A percentile compares a stretch with the other conserved stretches of the same genome.
These are phyloP conservation scores for Scheffersomyces ergatensis DNA, from an alignment of 805 yeast species.

Conservation along the genomic window DNA sequence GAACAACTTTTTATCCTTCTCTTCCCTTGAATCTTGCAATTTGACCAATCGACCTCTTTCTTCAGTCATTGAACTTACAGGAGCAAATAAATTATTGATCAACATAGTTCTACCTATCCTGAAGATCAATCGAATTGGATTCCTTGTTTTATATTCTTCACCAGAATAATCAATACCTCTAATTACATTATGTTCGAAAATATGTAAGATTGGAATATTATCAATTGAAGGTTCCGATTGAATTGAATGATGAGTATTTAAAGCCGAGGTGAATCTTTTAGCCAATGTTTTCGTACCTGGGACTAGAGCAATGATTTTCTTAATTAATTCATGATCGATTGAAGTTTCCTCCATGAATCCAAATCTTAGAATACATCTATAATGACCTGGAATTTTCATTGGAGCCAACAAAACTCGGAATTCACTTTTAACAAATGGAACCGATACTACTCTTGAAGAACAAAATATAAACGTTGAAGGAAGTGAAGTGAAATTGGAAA, in stretches of 20 bases:
- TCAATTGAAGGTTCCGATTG: background rate
- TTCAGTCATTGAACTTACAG: conserved; percentile 20
- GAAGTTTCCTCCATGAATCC: conserved; percentile 48
- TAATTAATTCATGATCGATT: conserved; percentile 16
- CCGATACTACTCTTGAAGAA: conserved; percentile 38
- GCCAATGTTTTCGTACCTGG: conserved; percentile 14
- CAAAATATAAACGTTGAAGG: conserved; percentile 46
- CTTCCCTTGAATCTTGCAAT: conserved; percentile 18
- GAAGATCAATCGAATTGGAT: conserved; percentile 9
- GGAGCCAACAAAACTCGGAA: conserved; percentile 39
- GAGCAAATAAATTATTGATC: conserved; percentile 25
- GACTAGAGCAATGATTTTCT: conserved; percentile 16
- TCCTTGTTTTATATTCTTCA: conserved; percentile 12
- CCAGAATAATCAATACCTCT: conserved; percentile 17
- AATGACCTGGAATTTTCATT: conserved; percentile 44
- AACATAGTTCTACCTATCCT: conserved; percentile 15
- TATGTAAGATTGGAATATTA: conserved; percentile 22
- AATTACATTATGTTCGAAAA: conserved; percentile 27
- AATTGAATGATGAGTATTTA: background rate
- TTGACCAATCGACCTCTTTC: conserved; percentile 17
- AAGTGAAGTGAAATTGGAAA: conserved; percentile 40
- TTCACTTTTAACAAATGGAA: conserved; percentile 39
- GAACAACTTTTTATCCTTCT: conserved; percentile 18
- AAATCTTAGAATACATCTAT: conserved; percentile 47
- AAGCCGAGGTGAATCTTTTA: conserved; percentile 2